Conservation (phyloP, 208 protist genomes). For the Leptomonas seymouri region DNA sequence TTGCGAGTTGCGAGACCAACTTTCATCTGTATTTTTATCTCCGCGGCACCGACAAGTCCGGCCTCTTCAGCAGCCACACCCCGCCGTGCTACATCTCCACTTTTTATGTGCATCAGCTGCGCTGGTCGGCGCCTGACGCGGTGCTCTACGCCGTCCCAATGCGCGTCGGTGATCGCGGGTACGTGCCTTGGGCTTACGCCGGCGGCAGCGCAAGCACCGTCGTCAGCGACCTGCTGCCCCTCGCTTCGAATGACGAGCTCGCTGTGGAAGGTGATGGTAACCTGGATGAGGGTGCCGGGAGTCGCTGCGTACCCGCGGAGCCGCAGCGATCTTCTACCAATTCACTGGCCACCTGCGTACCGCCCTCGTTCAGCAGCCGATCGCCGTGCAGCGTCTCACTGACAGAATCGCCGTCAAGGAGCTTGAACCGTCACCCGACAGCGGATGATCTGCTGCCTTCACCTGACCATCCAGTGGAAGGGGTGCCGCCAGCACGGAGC, state of each 20-base stretch:
- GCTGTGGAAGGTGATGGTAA: neutral
- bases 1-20: conserved; percentile 51
- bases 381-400: neutral
- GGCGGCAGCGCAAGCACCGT: conserved; percentile 1
- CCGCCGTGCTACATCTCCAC: conserved; percentile 73
- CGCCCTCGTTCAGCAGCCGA: neutral
- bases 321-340: neutral
- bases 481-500: neutral
- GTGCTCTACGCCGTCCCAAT: conserved; percentile 82
- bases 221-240: neutral
- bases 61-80: conserved; percentile 67
- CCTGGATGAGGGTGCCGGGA: neutral
- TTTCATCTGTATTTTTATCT: conserved; percentile 84
- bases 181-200: conserved; percentile 49
- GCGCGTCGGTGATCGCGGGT: conserved; percentile 65
- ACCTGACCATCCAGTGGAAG: neutral
- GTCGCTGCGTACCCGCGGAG: neutral
- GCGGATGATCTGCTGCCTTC: conserved; percentile 1
- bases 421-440: neutral
- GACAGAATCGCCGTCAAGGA: neutral
- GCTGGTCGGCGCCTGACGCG: conserved; percentile 57
- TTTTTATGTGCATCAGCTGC: conserved; percentile 64
- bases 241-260: neutral
- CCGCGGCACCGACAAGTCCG: conserved; percentile 59
- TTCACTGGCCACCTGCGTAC: too few relatives aligned